Conservation (phyloP, 352 stramenopile genomes). For the Globisporangium spinosum region DNA sequence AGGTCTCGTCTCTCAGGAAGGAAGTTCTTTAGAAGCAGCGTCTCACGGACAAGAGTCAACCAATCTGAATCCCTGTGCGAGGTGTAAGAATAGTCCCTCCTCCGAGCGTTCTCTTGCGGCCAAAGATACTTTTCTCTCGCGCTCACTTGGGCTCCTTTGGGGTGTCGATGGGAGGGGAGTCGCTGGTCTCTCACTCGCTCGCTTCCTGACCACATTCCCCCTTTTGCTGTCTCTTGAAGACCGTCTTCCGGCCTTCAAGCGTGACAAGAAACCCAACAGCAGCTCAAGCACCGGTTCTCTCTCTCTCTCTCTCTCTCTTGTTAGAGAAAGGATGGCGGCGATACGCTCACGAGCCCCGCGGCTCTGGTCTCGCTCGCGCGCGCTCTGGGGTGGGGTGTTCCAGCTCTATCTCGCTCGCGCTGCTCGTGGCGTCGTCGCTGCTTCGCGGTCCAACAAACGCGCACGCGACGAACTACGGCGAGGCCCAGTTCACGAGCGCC, state of each 20-base stretch:
- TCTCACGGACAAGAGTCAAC: background rate
- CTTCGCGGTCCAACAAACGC: background rate
- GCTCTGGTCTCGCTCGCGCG: background rate
- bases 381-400: background rate
- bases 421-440: background rate
- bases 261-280: background rate
- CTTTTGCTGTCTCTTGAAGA: constrained; percentile 1
- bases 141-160: background rate
- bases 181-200: background rate
- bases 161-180: background rate
- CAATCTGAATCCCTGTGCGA: background rate
- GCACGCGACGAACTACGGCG: background rate
- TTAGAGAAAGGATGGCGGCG: background rate
- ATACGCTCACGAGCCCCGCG: background rate
- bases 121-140: background rate
- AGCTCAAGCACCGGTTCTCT: background rate
- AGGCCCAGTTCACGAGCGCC: background rate
- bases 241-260: background rate
- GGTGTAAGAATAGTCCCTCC: background rate
- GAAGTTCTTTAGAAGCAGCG: background rate
- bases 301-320: background rate
- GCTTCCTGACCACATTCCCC: background rate
- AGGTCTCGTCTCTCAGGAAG: background rate
- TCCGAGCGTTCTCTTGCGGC: background rate
- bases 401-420: background rate